These are phyloP conservation scores for Penicillium sclerotiorum DNA, from an alignment of 2,329 filamentous ascomycete species.

Conservation along the genomic window DNA sequence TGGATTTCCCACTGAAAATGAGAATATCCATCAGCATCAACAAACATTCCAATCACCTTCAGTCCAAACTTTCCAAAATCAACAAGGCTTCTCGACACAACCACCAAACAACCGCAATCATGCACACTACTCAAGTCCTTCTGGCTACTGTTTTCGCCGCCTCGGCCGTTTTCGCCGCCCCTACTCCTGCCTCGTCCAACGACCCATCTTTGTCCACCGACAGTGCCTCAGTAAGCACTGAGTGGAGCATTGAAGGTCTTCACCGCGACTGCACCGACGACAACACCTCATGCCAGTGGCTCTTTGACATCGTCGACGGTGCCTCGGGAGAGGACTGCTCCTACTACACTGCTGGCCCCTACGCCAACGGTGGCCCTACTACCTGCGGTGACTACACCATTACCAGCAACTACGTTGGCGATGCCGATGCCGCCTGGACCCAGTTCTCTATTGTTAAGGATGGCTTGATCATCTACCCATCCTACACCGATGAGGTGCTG, in stretches of 20 bases:
- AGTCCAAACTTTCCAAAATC: background rate
- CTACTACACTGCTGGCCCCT: slow-evolving; percentile 1
- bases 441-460: slow-evolving; percentile 2
- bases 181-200: background rate
- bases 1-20: background rate
- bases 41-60: background rate
- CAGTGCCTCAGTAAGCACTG: background rate
- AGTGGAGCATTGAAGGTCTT: slow-evolving; percentile 5
- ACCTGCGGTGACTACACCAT: slow-evolving; percentile 1
- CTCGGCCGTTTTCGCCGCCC: slow-evolving; percentile 1
- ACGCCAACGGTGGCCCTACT: slow-evolving; percentile 4
- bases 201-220: background rate
- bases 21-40: slow-evolving; percentile 2
- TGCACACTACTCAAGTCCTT: slow-evolving; percentile 4
- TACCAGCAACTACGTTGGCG: slow-evolving; percentile 3
- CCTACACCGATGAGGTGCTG: slow-evolving; percentile 2
- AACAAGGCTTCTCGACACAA: background rate
- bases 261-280: slow-evolving; percentile 1
- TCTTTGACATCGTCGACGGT: slow-evolving; percentile 5
- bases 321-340: background rate
- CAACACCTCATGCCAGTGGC: slow-evolving; percentile 4
- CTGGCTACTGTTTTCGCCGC: slow-evolving; percentile 6
- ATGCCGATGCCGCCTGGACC: background rate
- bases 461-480: slow-evolving; percentile 4
- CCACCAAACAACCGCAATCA: background rate